Percentiles rank a stretch among this genome's conserved stretches.
phyloP scores from a whole-genome alignment of 2,329 filamentous ascomycete species.

The Metarhizium humberi region DNA sequence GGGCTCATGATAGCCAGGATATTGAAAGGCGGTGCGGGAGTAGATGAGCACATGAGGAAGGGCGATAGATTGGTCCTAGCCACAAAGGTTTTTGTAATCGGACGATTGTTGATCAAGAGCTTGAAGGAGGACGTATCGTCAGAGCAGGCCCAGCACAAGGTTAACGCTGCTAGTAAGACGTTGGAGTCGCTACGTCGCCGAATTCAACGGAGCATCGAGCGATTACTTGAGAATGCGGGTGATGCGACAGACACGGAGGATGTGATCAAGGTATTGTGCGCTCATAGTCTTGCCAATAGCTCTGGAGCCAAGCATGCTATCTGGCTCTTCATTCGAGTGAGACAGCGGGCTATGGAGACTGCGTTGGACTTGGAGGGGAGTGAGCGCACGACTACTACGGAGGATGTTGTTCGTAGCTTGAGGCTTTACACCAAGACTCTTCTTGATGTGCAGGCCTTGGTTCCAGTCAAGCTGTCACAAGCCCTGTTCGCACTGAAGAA shows the following conservation, averaged over 20 bases:
- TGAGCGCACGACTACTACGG: constrained; percentile 26
- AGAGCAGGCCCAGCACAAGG: constrained; percentile 21
- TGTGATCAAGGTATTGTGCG: constrained; percentile 66
- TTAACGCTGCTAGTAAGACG: constrained; percentile 56
- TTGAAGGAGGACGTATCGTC: constrained; percentile 43
- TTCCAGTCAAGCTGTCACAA: constrained; percentile 63
- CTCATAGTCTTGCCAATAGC: constrained; percentile 73
- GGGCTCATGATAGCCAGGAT: constrained; percentile 38
- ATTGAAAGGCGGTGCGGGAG: constrained; percentile 30
- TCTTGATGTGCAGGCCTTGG: constrained; percentile 64
- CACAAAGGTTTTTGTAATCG: constrained; percentile 67
- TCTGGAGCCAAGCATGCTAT: constrained; percentile 73
- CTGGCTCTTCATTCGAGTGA: constrained; percentile 65
- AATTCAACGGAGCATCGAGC: constrained; percentile 59
- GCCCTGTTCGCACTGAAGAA: constrained; percentile 60
- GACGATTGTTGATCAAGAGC: constrained; percentile 65
- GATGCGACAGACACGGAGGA: constrained; percentile 35
- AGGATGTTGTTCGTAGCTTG: constrained; percentile 54
- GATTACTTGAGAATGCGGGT: constrained; percentile 56
- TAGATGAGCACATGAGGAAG: constrained; percentile 21
- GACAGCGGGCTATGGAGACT: constrained; percentile 57
- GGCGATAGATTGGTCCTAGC: constrained; percentile 46
- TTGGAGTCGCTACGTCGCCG: constrained; percentile 52
- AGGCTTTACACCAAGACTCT: constrained; percentile 69
- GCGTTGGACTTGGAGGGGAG: constrained; percentile 46